Percentiles rank a stretch among this genome's conserved stretches.
phyloP scores from a whole-genome alignment of 2,329 filamentous ascomycete genomes.

The Davidsoniella australis region DNA sequence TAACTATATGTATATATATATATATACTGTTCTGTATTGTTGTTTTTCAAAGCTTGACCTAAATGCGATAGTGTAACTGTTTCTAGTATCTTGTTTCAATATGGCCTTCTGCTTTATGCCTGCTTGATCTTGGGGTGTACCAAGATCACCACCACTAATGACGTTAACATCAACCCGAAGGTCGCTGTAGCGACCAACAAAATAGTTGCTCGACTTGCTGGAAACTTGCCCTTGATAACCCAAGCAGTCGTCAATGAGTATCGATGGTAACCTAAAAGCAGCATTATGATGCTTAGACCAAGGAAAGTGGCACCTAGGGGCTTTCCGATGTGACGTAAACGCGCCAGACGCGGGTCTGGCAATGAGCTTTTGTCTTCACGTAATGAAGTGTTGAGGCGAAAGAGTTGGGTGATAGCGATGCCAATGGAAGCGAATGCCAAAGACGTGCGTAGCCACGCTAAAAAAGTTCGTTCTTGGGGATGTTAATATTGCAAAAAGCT shows the following conservation, averaged over 20 bases:
- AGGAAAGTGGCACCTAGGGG: conserved; percentile 64
- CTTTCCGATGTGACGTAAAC: conserved; percentile 48
- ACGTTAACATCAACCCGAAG: conserved; percentile 42
- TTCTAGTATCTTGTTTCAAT: background rate
- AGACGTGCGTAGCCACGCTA: conserved; percentile 71
- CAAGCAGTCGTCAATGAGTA: conserved; percentile 68
- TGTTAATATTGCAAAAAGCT: background rate
- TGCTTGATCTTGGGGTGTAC: conserved; percentile 24
- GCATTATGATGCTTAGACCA: conserved; percentile 55
- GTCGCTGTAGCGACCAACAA: conserved; percentile 51
- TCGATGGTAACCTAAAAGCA: conserved; percentile 60
- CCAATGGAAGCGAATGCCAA: conserved; percentile 69
- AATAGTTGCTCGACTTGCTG: conserved; percentile 59
- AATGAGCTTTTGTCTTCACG: conserved; percentile 17
- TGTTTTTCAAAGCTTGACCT: background rate
- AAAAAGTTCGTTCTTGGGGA: conserved; percentile 56
- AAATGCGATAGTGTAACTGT: background rate
- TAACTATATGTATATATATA: background rate
- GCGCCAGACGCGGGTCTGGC: conserved; percentile 21
- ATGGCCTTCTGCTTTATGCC: background rate
- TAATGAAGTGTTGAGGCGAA: conserved; percentile 59
- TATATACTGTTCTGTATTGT: background rate
- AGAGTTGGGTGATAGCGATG: conserved; percentile 69
- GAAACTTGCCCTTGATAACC: conserved; percentile 65
- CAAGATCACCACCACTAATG: conserved; percentile 41